Conservation (phyloP, 2,329 filamentous ascomycete genomes). For the Exophiala bonariae region DNA sequence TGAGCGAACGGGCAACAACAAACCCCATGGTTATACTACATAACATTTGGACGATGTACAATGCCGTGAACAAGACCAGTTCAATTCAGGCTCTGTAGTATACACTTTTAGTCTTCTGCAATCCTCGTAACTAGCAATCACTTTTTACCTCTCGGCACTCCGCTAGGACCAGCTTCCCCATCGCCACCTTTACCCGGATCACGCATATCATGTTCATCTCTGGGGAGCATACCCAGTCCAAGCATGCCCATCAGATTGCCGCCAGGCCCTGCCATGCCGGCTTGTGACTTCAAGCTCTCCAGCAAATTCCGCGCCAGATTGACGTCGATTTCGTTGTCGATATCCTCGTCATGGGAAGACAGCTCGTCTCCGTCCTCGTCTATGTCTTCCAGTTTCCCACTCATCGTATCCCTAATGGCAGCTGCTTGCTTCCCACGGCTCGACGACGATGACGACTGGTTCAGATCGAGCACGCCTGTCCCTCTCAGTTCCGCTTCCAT, state of each 20-base stretch:
- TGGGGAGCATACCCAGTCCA: constrained; percentile 41
- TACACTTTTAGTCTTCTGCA: too few relatives aligned
- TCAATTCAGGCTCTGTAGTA: too few relatives aligned
- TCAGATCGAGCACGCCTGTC: constrained; percentile 45
- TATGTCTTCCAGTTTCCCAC: constrained; percentile 2
- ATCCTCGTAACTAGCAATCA: too few relatives aligned
- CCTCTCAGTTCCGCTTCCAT: constrained; percentile 50
- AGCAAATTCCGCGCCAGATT: constrained; percentile 88
- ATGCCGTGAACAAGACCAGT: too few relatives aligned
- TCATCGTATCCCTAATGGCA: constrained; percentile 20
- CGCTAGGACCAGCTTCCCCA: constrained; percentile 16
- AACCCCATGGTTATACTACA: too few relatives aligned
- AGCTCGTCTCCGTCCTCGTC: constrained; percentile 26
- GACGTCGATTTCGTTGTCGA: constrained; percentile 75
- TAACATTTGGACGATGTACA: too few relatives aligned
- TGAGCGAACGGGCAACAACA: too few relatives aligned
- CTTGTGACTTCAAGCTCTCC: constrained; percentile 90
- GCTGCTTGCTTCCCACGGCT: constrained; percentile 30
- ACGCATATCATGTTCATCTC: constrained; percentile 7
- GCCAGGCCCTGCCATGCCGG: constrained; percentile 78
- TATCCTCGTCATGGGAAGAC: constrained; percentile 28
- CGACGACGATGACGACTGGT: constrained; percentile 19
- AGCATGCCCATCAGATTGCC: constrained; percentile 85
- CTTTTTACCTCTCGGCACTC: background rate
- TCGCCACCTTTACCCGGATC: constrained; percentile 8